These are phyloP conservation scores for Fraxinus platypoda DNA, from an alignment of 305 asterid genomes.

Conservation along the genomic window DNA sequence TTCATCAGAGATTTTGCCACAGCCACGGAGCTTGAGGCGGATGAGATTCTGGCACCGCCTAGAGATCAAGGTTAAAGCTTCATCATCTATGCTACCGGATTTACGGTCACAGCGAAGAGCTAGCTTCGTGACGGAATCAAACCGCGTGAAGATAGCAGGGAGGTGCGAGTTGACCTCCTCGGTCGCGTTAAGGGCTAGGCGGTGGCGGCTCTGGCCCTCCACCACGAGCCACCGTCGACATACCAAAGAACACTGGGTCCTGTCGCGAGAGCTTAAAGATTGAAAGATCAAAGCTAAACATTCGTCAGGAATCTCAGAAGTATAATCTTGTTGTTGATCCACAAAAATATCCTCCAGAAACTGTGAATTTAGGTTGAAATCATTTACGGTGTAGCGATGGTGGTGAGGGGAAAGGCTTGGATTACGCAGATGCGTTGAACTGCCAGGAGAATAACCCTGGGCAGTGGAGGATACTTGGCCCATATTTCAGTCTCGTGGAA, in stretches of 20 bases:
- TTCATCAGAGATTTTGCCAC: slow-evolving; percentile 57
- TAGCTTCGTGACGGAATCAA: slow-evolving; percentile 52
- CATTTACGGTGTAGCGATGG: slow-evolving; percentile 2
- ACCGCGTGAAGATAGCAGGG: slow-evolving; percentile 46
- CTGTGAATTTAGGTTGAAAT: slow-evolving; percentile 3
- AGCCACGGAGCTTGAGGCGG: slow-evolving; percentile 60
- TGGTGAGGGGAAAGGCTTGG: slow-evolving; percentile 16
- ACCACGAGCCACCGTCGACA: slow-evolving; percentile 61
- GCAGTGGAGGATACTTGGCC: slow-evolving; percentile 34
- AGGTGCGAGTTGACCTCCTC: slow-evolving; percentile 34
- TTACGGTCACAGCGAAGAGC: slow-evolving; percentile 59
- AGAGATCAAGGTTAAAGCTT: slow-evolving; percentile 42
- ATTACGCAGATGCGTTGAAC: slow-evolving; percentile 19
- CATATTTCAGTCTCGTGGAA: slow-evolving; percentile 29
- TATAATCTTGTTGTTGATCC: slow-evolving; percentile 31
- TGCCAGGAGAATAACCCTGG: slow-evolving; percentile 27
- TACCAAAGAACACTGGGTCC: slow-evolving; percentile 50
- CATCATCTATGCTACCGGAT: slow-evolving; percentile 47
- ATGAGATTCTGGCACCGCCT: slow-evolving; percentile 44
- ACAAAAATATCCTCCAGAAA: slow-evolving; percentile 6
- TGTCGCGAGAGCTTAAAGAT: slow-evolving; percentile 53
- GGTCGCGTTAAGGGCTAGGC: slow-evolving; percentile 47
- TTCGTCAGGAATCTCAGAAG: slow-evolving; percentile 52
- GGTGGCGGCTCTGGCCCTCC: slow-evolving; percentile 66
- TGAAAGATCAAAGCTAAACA: slow-evolving; percentile 55